Conservation (phyloP, 345 rosid species). For the Tarenaya hassleriana region DNA sequence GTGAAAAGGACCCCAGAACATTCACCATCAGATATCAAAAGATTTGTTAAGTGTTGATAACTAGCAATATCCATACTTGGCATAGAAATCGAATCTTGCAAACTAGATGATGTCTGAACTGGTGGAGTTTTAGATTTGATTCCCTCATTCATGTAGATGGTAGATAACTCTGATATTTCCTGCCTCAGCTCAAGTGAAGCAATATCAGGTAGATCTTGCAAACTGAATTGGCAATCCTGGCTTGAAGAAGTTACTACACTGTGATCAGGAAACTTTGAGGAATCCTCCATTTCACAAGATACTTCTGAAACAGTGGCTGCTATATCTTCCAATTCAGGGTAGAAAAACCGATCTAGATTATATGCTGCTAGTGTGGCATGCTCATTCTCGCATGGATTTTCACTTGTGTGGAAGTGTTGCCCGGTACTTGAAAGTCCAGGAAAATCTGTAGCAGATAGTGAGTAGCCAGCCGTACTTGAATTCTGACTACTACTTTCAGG, state of each 20-base stretch:
- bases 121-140: slow-evolving; percentile 30
- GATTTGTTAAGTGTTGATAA: slow-evolving; percentile 37
- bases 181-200: slow-evolving; percentile 48
- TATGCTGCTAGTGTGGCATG: slow-evolving; percentile 49
- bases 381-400: slow-evolving; percentile 42
- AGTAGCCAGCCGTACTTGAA: slow-evolving; percentile 42
- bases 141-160: slow-evolving; percentile 35
- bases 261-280: slow-evolving; percentile 46
- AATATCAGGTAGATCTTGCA: slow-evolving; percentile 41
- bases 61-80: slow-evolving; percentile 32
- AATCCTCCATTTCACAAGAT: slow-evolving; percentile 50
- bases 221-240: slow-evolving; percentile 44
- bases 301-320: slow-evolving; percentile 55
- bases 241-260: slow-evolving; percentile 35
- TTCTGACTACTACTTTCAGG: slow-evolving; percentile 66
- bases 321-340: slow-evolving; percentile 44
- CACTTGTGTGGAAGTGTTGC: slow-evolving; percentile 39
- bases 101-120: slow-evolving; percentile 37
- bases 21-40: slow-evolving; percentile 68
- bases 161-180: slow-evolving; percentile 39
- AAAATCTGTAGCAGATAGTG: slow-evolving; percentile 52
- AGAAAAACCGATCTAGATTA: slow-evolving; percentile 53
- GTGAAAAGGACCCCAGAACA: slow-evolving; percentile 73
- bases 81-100: slow-evolving; percentile 35
- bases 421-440: slow-evolving; percentile 31